Evolutionary conservation across 2,329 filamentous ascomycete species (phyloP).

Genomic region (Aspergillus texensis): DNA sequence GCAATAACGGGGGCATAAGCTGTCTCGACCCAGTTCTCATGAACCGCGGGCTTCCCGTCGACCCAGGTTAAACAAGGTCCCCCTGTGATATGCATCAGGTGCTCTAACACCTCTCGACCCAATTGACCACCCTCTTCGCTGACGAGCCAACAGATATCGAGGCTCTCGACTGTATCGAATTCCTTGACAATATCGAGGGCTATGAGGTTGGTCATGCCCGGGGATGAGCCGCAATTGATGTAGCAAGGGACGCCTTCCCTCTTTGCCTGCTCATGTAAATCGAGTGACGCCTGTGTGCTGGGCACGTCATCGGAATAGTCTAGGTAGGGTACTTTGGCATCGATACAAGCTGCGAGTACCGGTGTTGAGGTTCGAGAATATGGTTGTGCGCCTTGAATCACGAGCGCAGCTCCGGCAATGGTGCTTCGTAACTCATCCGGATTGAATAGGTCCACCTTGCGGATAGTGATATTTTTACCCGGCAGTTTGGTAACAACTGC

Average conservation of each 20-base stretch:
- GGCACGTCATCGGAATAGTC: not conserved
- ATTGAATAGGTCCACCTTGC: not conserved
- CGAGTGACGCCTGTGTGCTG: not conserved
- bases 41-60: conserved; percentile 8
- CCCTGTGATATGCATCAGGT: conserved; percentile 20
- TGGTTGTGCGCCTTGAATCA: not conserved
- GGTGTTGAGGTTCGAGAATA: not conserved
- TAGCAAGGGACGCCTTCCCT: not conserved
- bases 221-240: not conserved
- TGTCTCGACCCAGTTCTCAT: conserved; percentile 12
- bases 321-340: not conserved
- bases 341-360: not conserved
- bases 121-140: not conserved
- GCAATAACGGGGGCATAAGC: not conserved
- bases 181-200: not conserved
- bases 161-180: not conserved
- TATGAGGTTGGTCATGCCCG: not conserved
- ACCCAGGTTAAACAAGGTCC: conserved; percentile 23
- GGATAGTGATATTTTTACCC: not conserved
- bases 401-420: not conserved
- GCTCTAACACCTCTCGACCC: not conserved
- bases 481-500: not conserved
- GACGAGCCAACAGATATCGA: not conserved
- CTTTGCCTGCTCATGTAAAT: not conserved
- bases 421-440: not conserved